phyloP scores from a whole-genome alignment of 2,329 filamentous ascomycete species.

The Colletotrichum sp. region DNA sequence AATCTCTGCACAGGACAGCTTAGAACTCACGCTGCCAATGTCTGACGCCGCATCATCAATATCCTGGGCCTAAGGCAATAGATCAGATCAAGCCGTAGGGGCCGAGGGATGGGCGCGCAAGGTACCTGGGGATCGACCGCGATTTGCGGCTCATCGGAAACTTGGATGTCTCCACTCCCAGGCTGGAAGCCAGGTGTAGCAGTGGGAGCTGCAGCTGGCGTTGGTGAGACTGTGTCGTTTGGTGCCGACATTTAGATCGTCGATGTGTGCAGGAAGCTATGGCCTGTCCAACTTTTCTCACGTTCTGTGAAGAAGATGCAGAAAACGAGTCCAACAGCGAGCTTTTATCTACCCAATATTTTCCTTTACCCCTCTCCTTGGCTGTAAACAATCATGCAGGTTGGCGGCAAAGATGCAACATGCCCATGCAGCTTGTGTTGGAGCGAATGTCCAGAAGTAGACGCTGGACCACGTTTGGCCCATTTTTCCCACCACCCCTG shows the following conservation, averaged over 20 bases:
- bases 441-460: not conserved
- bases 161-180: not conserved
- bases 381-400: not conserved
- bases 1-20: rapidly evolving
- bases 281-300: not conserved
- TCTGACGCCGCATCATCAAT: not conserved
- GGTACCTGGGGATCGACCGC: not conserved
- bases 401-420: not conserved
- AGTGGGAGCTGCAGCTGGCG: not conserved
- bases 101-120: not conserved
- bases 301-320: not conserved
- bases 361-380: not conserved
- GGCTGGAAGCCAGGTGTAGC: rapidly evolving
- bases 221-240: not conserved
- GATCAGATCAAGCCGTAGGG: not conserved
- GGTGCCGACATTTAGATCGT: not conserved
- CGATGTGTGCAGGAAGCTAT: not conserved
- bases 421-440: not conserved
- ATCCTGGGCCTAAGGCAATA: not conserved
- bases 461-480: not conserved
- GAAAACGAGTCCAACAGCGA: not conserved
- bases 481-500: not conserved
- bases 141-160: not conserved
- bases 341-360: not conserved
- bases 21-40: not conserved